phyloP scores from a whole-genome alignment of 164 flowering plant genomes.

The Brasenia schreberi region DNA sequence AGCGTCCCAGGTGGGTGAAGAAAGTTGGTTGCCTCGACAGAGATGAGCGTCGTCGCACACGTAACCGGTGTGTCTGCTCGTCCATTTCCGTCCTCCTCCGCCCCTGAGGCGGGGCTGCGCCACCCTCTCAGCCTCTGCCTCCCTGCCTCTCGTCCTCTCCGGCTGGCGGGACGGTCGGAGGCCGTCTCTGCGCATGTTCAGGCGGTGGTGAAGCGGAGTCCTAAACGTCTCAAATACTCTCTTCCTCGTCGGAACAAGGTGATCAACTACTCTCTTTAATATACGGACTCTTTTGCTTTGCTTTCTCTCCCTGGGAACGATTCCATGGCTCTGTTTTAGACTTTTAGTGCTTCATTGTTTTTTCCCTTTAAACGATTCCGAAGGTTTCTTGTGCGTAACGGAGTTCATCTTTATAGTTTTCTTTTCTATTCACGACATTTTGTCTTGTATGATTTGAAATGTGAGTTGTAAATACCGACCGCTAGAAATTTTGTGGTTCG shows the following conservation, averaged over 20 bases:
- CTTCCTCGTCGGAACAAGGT: slow-evolving; percentile 63
- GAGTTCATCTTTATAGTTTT: too few relatives aligned
- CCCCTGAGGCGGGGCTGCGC: not conserved
- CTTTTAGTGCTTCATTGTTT: not conserved
- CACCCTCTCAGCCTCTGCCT: slow-evolving; percentile 1
- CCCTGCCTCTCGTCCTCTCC: not conserved
- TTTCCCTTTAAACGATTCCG: not conserved
- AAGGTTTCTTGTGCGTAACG: too few relatives aligned
- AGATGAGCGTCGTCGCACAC: not conserved
- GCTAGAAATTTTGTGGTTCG: too few relatives aligned
- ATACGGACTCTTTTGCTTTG: too few relatives aligned
- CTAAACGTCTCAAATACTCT: slow-evolving; percentile 85
- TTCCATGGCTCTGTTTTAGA: not conserved
- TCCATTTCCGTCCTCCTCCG: not conserved
- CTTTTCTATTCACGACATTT: too few relatives aligned
- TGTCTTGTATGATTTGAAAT: too few relatives aligned
- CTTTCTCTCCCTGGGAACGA: not conserved
- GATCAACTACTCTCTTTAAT: too few relatives aligned
- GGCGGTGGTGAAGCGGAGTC: slow-evolving; percentile 41
- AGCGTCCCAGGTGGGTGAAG: not conserved
- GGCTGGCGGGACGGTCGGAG: not conserved
- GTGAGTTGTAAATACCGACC: too few relatives aligned
- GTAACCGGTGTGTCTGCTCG: not conserved
- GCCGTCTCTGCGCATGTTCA: slow-evolving; percentile 1
- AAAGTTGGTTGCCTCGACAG: not conserved